phyloP scores from a whole-genome alignment of 495 filamentous ascomycete species.

The Aspergillus nidulans region DNA sequence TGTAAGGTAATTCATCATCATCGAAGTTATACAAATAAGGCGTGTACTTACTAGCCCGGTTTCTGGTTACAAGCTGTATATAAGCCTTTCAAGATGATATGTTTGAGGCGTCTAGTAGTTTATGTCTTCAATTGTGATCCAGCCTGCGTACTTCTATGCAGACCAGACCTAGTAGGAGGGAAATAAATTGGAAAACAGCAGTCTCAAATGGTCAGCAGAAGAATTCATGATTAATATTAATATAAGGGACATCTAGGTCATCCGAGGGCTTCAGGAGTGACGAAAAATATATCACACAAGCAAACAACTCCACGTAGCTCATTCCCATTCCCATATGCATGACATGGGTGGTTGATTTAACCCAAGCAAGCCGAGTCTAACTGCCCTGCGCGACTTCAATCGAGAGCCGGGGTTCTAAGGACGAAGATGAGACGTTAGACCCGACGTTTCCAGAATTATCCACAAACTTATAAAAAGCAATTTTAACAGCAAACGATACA shows the following conservation, averaged over 20 bases:
- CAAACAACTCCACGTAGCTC: slow-evolving; percentile 4
- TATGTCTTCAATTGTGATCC: too few relatives aligned
- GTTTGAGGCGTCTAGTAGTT: too few relatives aligned
- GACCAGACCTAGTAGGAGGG: too few relatives aligned
- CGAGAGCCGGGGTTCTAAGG: neutral
- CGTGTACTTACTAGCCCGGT: too few relatives aligned
- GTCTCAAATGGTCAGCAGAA: neutral
- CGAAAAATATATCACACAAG: neutral
- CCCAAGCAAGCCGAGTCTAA: neutral
- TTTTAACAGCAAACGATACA: slow-evolving; percentile 2
- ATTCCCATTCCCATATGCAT: neutral
- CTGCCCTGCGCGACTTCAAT: neutral
- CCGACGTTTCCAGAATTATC: neutral
- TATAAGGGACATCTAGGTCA: slow-evolving; percentile 8
- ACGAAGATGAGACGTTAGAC: neutral
- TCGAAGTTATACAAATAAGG: too few relatives aligned
- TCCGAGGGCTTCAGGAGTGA: slow-evolving; percentile 3
- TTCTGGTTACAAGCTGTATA: too few relatives aligned
- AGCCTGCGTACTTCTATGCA: too few relatives aligned
- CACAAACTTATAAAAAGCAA: slow-evolving; percentile 4
- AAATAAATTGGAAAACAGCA: neutral
- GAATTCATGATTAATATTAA: slow-evolving; percentile 8
- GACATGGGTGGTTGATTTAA: neutral
- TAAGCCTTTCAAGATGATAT: too few relatives aligned
- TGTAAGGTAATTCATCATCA: too few relatives aligned